Evolutionary conservation across 331 rosid species (phyloP).

Genomic region (Saraca asoca): DNA sequence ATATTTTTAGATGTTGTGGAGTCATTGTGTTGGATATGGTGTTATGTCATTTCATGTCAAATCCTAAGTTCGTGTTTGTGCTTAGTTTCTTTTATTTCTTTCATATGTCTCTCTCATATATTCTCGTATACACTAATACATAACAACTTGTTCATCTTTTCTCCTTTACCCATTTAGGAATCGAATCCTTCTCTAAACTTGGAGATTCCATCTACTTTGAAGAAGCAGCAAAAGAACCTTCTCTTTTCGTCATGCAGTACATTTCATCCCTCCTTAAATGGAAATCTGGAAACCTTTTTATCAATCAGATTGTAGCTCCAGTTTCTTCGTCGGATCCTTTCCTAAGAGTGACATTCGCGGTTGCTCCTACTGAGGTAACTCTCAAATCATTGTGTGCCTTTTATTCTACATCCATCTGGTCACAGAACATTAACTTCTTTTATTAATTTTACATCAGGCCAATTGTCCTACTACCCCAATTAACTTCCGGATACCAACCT

Average conservation of each 20-base stretch:
- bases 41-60: too few species aligned
- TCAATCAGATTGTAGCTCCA: slow-evolving; percentile 60
- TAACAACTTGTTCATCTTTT: not conserved
- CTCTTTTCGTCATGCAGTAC: slow-evolving; percentile 74
- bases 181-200: slow-evolving; percentile 84
- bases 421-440: too few species aligned
- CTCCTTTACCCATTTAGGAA: slow-evolving; percentile 40
- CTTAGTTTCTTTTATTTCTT: too few species aligned
- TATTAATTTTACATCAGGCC: slow-evolving; percentile 34
- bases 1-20: too few species aligned
- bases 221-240: slow-evolving; percentile 53
- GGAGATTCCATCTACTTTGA: slow-evolving; percentile 95
- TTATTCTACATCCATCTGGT: too few species aligned
- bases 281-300: slow-evolving; percentile 57
- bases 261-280: slow-evolving; percentile 77
- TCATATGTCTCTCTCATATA: too few species aligned
- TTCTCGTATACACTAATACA: too few species aligned
- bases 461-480: slow-evolving; percentile 45
- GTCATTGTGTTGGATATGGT: too few species aligned
- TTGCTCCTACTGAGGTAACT: slow-evolving; percentile 52
- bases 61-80: too few species aligned
- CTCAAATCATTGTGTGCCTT: slow-evolving; percentile 12
- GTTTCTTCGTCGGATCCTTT: slow-evolving; percentile 63
- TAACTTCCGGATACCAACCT: slow-evolving; percentile 74
- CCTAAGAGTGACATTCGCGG: slow-evolving; percentile 52